A percentile compares a stretch with the other conserved stretches of the same genome.
Evolutionary conservation across 2,329 filamentous ascomycete genomes (phyloP).

Genomic region (Xylaria polymorpha): DNA sequence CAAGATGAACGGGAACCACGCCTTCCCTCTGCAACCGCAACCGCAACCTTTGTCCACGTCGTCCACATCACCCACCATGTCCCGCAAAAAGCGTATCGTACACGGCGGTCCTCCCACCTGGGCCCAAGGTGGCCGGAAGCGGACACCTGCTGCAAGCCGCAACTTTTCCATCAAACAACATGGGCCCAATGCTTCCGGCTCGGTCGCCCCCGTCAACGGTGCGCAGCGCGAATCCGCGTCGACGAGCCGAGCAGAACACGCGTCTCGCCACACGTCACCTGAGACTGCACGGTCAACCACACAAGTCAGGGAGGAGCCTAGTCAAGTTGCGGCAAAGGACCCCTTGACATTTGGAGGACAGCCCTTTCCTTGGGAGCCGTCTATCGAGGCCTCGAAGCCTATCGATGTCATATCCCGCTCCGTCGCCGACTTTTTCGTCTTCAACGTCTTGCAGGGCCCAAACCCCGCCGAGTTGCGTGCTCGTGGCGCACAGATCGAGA

Average conservation of each 20-base stretch:
- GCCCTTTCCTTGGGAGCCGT: slow-evolving; percentile 68
- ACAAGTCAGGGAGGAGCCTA: slow-evolving; percentile 44
- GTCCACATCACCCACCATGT: slow-evolving; percentile 51
- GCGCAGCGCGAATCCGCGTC: slow-evolving; percentile 40
- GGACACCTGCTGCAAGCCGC: slow-evolving; percentile 53
- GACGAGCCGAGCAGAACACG: slow-evolving; percentile 47
- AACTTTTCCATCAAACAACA: slow-evolving; percentile 59
- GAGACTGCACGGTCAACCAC: slow-evolving; percentile 55
- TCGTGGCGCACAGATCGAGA: slow-evolving; percentile 81
- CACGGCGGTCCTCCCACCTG: slow-evolving; percentile 59
- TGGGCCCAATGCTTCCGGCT: slow-evolving; percentile 24
- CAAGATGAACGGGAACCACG: slow-evolving; percentile 58
- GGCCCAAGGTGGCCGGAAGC: slow-evolving; percentile 57
- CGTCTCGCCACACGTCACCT: slow-evolving; percentile 61
- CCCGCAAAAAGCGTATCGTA: slow-evolving; percentile 55
- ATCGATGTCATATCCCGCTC: slow-evolving; percentile 79
- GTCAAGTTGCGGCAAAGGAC: slow-evolving; percentile 37
- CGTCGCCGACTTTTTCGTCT: slow-evolving; percentile 84
- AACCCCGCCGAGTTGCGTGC: slow-evolving; percentile 72
- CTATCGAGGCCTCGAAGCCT: slow-evolving; percentile 76
- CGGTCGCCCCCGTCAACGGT: slow-evolving; percentile 41
- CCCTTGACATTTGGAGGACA: slow-evolving; percentile 43
- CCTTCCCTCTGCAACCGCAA: slow-evolving; percentile 36
- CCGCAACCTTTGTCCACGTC: not conserved
- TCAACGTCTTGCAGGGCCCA: slow-evolving; percentile 74